These are phyloP conservation scores for Dryadomyces quercivorus DNA, from an alignment of 2,329 filamentous ascomycete species.

Conservation along the genomic window DNA sequence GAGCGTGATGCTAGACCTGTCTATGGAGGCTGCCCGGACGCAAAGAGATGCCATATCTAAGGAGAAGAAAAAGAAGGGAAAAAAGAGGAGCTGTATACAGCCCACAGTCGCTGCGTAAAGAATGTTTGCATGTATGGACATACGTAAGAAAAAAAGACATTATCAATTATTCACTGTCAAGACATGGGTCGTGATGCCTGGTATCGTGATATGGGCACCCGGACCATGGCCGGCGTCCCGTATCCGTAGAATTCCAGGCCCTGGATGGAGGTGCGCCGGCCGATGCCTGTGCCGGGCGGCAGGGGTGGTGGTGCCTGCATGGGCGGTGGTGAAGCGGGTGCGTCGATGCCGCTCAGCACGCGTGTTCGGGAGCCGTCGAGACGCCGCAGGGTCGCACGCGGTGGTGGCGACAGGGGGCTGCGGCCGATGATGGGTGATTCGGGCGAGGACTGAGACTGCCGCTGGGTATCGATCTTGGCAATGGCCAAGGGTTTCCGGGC, in stretches of 20 bases:
- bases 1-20: too few relatives aligned
- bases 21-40: too few relatives aligned
- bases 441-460: too few relatives aligned
- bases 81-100: background rate
- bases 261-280: background rate
- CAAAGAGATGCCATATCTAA: too few relatives aligned
- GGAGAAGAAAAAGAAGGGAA: background rate
- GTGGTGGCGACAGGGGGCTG: too few relatives aligned
- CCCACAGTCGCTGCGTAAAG: too few relatives aligned
- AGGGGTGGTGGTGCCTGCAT: background rate
- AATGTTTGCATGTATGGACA: background rate
- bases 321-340: background rate
- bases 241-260: background rate
- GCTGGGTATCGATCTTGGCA: background rate
- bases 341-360: background rate
- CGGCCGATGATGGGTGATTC: too few relatives aligned
- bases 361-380: background rate
- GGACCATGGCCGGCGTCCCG: background rate
- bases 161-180: background rate
- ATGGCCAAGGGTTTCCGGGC: background rate
- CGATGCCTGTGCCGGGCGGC: background rate
- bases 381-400: too few relatives aligned
- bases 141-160: background rate
- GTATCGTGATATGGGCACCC: slow-evolving; percentile 1
- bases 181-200: too few relatives aligned